Base-by-base conservation (phyloP, 148 eudicot species). In the Diospyros lotus region DNA sequence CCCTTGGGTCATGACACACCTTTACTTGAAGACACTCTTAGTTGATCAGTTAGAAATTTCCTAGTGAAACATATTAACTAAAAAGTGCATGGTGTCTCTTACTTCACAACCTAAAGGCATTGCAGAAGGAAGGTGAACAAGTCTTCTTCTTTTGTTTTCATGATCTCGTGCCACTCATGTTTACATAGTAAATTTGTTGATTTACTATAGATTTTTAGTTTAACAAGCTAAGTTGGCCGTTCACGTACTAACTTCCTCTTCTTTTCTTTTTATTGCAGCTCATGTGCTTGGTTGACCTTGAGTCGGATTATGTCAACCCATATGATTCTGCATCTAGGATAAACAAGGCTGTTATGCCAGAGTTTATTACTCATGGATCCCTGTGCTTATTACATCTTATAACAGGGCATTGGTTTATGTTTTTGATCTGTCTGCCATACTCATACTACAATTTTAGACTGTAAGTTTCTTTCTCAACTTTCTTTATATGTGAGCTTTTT, bases 241-340 rank as follows among this genome's bases (percentile, higher is more conserved):
- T 59, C 28, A 0, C 28, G 28, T 28, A 28, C 28, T 28, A 28
- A 28, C 28, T 28, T 28, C 28, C 28, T 28, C 28, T 28, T 28
- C 28, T 28, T 58, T 28, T 28, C 28, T 28, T 58, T 67, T 28
- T 67, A 42, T 72, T 78, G 83, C 86, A 87, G 90, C 69, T 84
- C 17, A 82, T 84, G 86, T 84, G 87, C 81, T 78, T 84, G 82
- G 80, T 81, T 10, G 87, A 87, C 66, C 78, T 87, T 42, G 90
- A 82, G 84, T 67, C 41, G 63, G 87, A 87, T 79, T 84, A 78
- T 68, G 79, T 84, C 73, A 84, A 84, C 65, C 90, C 86, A 1
- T 84, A 84, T 75, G 87, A 87, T 65, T 76, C 84, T 50, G 86
- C 90, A 76, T 75, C 79, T 41, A 71, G 77, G 60, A 82, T 87